phyloP scores from a whole-genome alignment of 768 basidiomycete genomes.

The Mrakia frigida region DNA sequence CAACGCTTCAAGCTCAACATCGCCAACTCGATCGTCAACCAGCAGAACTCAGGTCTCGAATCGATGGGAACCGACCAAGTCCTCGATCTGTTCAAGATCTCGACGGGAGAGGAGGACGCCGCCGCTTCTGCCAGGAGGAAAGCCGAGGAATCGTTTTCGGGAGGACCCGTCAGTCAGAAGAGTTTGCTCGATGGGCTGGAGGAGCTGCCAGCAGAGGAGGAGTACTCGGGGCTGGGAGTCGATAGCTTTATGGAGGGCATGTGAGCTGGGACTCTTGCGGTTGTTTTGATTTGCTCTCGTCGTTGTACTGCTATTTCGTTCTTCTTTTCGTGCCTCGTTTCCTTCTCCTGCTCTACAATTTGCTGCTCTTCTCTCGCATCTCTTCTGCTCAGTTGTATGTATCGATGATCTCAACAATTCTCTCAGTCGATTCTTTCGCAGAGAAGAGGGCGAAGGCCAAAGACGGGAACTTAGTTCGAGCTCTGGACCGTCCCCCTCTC shows the following conservation, averaged over 20 bases:
- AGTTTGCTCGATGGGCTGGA: constrained; percentile 83
- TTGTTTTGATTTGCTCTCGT: not conserved
- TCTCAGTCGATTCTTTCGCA: too few relatives aligned
- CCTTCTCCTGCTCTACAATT: too few relatives aligned
- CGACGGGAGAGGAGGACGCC: constrained; percentile 65
- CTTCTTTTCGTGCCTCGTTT: too few relatives aligned
- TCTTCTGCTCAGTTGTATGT: too few relatives aligned
- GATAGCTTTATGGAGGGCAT: constrained; percentile 64
- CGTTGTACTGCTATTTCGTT: too few relatives aligned
- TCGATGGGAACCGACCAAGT: constrained; percentile 98
- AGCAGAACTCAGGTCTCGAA: constrained; percentile 87
- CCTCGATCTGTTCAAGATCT: constrained; percentile 73
- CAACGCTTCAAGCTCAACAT: constrained; percentile 99
- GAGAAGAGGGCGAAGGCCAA: too few relatives aligned
- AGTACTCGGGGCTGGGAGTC: constrained; percentile 81
- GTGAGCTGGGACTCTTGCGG: not conserved
- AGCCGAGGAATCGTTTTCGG: constrained; percentile 23
- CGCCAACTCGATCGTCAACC: constrained; percentile 91
- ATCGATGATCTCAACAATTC: too few relatives aligned
- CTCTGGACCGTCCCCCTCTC: too few relatives aligned
- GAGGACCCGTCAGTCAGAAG: constrained; percentile 62
- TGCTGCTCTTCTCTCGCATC: too few relatives aligned
- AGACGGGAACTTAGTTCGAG: too few relatives aligned
- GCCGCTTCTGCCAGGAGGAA: constrained; percentile 52
- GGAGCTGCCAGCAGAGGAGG: constrained; percentile 84